Evolutionary conservation across 768 basidiomycete genomes (phyloP).

Genomic region (Rhizopogon roseolus): DNA sequence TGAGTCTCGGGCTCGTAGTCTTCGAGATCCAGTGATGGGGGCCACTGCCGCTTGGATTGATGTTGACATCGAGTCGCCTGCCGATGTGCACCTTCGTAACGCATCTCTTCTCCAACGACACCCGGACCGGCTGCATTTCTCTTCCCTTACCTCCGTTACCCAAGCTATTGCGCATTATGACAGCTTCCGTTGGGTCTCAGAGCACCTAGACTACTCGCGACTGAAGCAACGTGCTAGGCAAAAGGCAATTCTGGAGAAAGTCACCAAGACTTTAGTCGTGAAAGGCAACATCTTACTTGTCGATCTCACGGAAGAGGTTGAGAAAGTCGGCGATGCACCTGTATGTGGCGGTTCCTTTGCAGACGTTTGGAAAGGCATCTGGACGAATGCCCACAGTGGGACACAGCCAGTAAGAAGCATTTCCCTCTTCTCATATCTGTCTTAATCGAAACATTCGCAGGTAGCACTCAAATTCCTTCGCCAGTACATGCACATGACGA

Average conservation of each 20-base stretch:
- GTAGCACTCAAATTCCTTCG: conserved; percentile 58
- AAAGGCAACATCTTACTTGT: conserved; percentile 44
- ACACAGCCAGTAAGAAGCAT: conserved; percentile 16
- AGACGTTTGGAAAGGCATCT: conserved; percentile 57
- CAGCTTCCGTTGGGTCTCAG: conserved; percentile 52
- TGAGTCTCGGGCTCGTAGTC: conserved; percentile 7
- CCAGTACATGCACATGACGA: conserved; percentile 40
- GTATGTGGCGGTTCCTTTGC: conserved; percentile 53
- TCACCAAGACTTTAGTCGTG: conserved; percentile 51
- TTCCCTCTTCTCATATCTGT: neutral
- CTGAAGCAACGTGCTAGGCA: conserved; percentile 55
- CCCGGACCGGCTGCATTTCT: conserved; percentile 46
- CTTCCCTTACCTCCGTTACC: conserved; percentile 45
- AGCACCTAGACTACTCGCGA: conserved; percentile 48
- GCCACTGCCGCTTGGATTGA: conserved; percentile 33
- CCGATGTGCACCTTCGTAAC: conserved; percentile 59
- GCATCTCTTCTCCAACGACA: conserved; percentile 53
- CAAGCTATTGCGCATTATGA: conserved; percentile 53
- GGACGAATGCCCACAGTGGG: conserved; percentile 41
- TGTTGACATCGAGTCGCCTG: conserved; percentile 44
- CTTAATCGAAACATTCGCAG: conserved; percentile 19
- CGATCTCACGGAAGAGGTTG: conserved; percentile 55
- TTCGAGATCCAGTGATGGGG: conserved; percentile 11
- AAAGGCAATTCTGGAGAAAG: conserved; percentile 47
- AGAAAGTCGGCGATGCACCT: conserved; percentile 39